These are phyloP conservation scores for Scedosporium apiospermum DNA, from an alignment of 2,329 filamentous ascomycete genomes.

Conservation along the genomic window DNA sequence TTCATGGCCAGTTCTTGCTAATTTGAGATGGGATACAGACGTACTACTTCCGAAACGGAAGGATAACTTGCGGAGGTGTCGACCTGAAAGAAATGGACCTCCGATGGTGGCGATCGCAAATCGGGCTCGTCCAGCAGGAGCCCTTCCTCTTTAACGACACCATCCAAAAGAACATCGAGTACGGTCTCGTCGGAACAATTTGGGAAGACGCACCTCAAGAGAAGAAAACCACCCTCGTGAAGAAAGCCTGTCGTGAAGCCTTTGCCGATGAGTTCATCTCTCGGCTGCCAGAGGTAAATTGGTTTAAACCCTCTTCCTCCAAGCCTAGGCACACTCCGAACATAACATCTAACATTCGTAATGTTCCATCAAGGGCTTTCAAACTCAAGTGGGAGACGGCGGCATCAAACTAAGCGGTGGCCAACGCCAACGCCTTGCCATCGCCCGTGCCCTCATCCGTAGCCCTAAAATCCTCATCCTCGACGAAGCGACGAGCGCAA, in stretches of 20 bases:
- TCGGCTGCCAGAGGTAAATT: constrained; percentile 29
- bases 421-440: constrained; percentile 55
- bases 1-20: neutral
- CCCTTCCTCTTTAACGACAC: constrained; percentile 59
- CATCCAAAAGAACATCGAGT: constrained; percentile 41
- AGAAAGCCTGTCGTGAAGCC: constrained; percentile 38
- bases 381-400: constrained; percentile 40
- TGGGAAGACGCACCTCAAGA: constrained; percentile 38
- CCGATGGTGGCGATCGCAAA: constrained; percentile 53
- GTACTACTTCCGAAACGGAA: constrained; percentile 11
- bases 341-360: neutral
- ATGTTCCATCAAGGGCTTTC: neutral
- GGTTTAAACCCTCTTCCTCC: neutral
- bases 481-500: constrained; percentile 56
- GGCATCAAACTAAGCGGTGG: constrained; percentile 55
- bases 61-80: constrained; percentile 42
- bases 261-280: constrained; percentile 43
- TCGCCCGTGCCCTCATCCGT: constrained; percentile 35
- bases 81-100: constrained; percentile 49
- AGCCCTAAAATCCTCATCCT: constrained; percentile 46
- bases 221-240: constrained; percentile 35
- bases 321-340: neutral
- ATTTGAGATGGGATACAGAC: neutral
- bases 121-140: constrained; percentile 59
- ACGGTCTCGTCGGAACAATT: constrained; percentile 28